Base-by-base conservation (phyloP, 2,329 filamentous ascomycete species). In the Rutstroemia sp. region DNA sequence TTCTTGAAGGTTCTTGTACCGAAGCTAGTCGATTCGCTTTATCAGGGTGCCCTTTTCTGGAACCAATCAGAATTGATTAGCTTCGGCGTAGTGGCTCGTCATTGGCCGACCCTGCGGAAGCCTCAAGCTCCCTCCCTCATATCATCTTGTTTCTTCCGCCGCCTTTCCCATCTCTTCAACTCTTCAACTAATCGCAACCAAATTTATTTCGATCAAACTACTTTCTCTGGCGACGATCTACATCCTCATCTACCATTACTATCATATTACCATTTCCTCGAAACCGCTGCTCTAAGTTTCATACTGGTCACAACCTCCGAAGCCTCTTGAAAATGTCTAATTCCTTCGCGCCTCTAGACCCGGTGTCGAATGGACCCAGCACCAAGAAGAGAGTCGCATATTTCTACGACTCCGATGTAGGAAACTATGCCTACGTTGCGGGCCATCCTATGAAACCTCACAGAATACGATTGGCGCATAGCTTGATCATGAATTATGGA, bases 371-470 rank as follows among this genome's bases (percentile, higher is more conserved):
- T 71, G 76, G 76, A 53, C 68, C 75, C 47, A 74, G 74, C 25
- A 75, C 77, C 64, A 80, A 81, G 70, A 95, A 94, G 75, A 90
- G 92, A 70, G 90, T 97, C 58, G 92, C 92, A 56, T 97, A 97
- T 75, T 97, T 97, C 73, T 97, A 97, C 79, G 92, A 97, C 71
- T 95, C 90, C 3, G 92, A 97, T 74, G 94, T 97, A 70, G 92
- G 92, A 63, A 97, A 97, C 73, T 97, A 96, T 77, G 92, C 92
- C 71, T 97, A 97, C 70, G 90, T 95, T 57, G 91, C 90, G 61
- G 91, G 90, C 19, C 94, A 99, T 77, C 94, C 94, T 44, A 99
- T 99, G 94, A 99, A 99, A 74, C 94, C 94, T 61, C 96, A 96
- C 81, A 87, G 94, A 21, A 86, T 99, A 67, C 90, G 92, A 19